Base-by-base conservation (phyloP, 805 yeast species). In the Gaillardinia entomophila region DNA sequence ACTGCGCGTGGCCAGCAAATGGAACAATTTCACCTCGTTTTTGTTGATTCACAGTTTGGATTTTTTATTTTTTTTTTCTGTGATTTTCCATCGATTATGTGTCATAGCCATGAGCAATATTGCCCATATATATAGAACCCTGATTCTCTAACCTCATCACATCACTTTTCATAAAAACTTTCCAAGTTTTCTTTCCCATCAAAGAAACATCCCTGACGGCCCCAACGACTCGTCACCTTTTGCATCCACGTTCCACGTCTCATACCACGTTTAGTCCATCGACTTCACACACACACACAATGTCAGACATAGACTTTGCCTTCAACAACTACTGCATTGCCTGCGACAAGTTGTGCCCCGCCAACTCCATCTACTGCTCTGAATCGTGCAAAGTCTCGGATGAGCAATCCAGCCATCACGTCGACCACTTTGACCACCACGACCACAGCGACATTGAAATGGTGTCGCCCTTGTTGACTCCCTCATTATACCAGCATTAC, bases 391-490 rank as follows among this genome's bases (percentile, higher is more conserved):
- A 55, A 40, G 43, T 41, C 24, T 39, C 41, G 12, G 68, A 62
- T 36, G 66, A 60, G 38, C 43, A 41, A 13, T 53, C 48, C 30
- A 46, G 43, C 6, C 30, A 44, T 11, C 33, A 35, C 15, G 37
- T 46, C 31, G 41, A 46, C 26, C 38, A 40, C 14, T n/a, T n/a
- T n/a, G 25, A 26, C 24, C 19, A 25, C 31, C 40, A 38, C 33
- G 37, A 36, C 7, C 41, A 32, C 26, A 33, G 33, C 7, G 33
- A 35, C 4, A 28, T 38, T 15, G 55, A 48, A 33, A 48, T 62
- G 34, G 58, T 51, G 3, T 57, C 64, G 14, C 71, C 71, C 3
- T 49, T 65, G 36, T 57, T 66, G 31, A 57, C 66, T 16, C 66
- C 67, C 3, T 48, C 57, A 12, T 41, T 56, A 33, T 55, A 58